These are phyloP conservation scores for Tricholoma hemisulphureum DNA, from an alignment of 768 basidiomycete genomes.

Conservation along the genomic window DNA sequence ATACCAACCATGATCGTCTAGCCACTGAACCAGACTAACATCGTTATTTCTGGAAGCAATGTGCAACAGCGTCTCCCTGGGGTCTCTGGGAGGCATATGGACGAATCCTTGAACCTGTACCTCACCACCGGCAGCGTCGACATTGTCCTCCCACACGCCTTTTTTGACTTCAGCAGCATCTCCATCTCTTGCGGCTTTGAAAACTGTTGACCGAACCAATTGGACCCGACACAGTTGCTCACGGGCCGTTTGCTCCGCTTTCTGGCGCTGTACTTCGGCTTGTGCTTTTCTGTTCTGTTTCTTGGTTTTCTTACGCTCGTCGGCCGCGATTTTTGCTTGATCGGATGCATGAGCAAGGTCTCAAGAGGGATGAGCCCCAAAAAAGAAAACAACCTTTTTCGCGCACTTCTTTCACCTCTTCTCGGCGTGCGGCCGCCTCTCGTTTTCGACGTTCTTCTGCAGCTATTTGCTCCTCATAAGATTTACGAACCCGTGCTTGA, in stretches of 20 bases:
- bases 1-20: constrained; percentile 65
- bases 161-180: constrained; percentile 55
- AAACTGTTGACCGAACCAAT: constrained; percentile 55
- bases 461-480: constrained; percentile 52
- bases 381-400: constrained; percentile 35
- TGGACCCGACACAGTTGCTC: constrained; percentile 51
- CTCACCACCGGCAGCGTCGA: constrained; percentile 74
- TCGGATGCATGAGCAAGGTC: constrained; percentile 8
- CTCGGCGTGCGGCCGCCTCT: constrained; percentile 50
- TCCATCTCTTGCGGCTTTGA: constrained; percentile 61
- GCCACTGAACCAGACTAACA: constrained; percentile 60
- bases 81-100: constrained; percentile 45
- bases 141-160: constrained; percentile 65
- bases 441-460: constrained; percentile 52
- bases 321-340: constrained; percentile 54
- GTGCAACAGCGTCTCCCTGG: constrained; percentile 67
- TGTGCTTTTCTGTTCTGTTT: constrained; percentile 54
- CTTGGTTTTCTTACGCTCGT: constrained; percentile 56
- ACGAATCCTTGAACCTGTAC: constrained; percentile 53
- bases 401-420: constrained; percentile 42
- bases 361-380: too few species aligned
- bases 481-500: constrained; percentile 46
- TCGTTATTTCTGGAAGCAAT: constrained; percentile 60
- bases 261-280: constrained; percentile 46
- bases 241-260: constrained; percentile 49